Evolutionary conservation across 2,329 filamentous ascomycete genomes (phyloP), one percentile per base, ranked within the genome.

Genomic region (Xylaria digitata): DNA sequence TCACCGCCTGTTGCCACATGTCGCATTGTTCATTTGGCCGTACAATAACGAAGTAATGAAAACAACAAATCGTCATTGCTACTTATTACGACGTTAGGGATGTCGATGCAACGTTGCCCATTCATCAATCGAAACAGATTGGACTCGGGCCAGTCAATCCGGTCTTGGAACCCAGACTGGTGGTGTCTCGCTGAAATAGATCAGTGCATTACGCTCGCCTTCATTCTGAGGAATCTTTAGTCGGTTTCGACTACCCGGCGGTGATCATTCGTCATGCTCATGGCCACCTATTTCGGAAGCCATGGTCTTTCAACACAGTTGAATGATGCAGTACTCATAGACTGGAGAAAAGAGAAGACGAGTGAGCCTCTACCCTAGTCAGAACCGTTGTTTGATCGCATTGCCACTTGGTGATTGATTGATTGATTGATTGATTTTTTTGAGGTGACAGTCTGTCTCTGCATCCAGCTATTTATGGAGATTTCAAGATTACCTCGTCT

Each of bases 381-480:
- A 40, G 13, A 15, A 30, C 3, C 26, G 19, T 49, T 49, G 34
- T 55, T 45, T 32, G 43, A 49, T 60, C 32, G 49, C 32, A 43
- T 43, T 11, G 43, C n/a, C 21, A n/a, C 17, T 46, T 13, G 32
- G n/a, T 26, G 42, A 15, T 42, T 30, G 37, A 32, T 46, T 26
- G 26, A 26, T 26, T 26, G 1, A 26, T 26, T n/a, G n/a, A n/a
- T n/a, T n/a, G n/a, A n/a, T n/a, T n/a, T 26, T 45, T 37, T 43
- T 3, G n/a, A 50, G 17, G 61, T 34, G 45, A 21, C 11, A 19
- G 17, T 53, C 7, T 61, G 17, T 61, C 7, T 61, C 58, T 66
- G 58, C 63, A 53, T 8, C 37, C n/a, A 9, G 50, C 52, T 61
- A 61, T 65, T 65, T 65, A 52, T 66, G 57, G 57, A 56, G 30